Evolutionary conservation across 225 moss, liverwort and hornwort species (phyloP), one percentile per base, ranked within the genome.

Genomic region (Thuidium tamariscinum): DNA sequence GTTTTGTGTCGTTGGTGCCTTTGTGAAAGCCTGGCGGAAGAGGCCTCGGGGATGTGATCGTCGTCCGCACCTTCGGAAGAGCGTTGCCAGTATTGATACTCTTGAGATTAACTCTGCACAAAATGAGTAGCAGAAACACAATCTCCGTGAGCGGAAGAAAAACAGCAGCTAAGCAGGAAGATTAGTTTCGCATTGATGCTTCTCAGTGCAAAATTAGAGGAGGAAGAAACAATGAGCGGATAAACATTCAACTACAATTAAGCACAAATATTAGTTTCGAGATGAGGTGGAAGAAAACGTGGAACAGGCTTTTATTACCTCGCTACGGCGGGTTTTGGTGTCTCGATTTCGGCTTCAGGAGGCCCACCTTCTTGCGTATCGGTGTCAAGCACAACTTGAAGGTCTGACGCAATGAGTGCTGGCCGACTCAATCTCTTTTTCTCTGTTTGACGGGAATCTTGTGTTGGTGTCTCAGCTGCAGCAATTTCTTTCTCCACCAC

Each of bases 1-100:
- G 91, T 86, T 89, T 93, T 7, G 93, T 93, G 76, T 93, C 93
- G 84, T 93, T 92, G 51, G 92, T 90, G 84, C 93, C 93, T 85
- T 93, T 93, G 86, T 93, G 93, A 79, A 91, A 89, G 29, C 93
- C 92, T 26, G 92, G 89, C 25, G 93, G 92, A 83, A 92, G 84
- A 36, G 86, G 63, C 88, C 76, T 89, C 65, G 81, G 78, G 23
- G 87, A 78, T 37, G 79, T 66, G 36, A 27, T 49, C 27, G 78
- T 68, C 84, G 84, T 91, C 86, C 81, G 70, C 66, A 91, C 65
- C 74, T 81, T 81, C 61, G 91, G 71, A 75, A 91, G 89, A 67
- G 55, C 56, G 22, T 83, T 85, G 62, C 79, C 69, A 26, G 37
- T 70, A 16, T 77, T 70, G 32, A 60, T 52, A 66, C 72, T 74